phyloP scores from a whole-genome alignment of 768 basidiomycete genomes.

The Suillus hirtellus region DNA sequence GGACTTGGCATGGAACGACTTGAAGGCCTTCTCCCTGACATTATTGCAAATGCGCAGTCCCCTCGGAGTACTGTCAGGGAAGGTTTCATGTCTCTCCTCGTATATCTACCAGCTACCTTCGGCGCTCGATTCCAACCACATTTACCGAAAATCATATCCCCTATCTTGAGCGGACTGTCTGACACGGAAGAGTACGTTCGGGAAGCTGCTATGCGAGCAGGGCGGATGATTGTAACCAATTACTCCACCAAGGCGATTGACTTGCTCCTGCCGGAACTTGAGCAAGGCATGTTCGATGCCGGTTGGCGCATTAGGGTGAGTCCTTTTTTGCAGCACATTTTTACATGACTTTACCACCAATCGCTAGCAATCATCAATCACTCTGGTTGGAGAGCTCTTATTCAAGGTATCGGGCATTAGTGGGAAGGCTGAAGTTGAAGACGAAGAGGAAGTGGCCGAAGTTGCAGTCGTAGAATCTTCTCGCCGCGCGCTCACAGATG shows the following conservation, averaged over 20 bases:
- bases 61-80: conserved; percentile 90
- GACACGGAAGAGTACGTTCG: conserved; percentile 94
- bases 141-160: conserved; percentile 89
- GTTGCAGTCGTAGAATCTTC: conserved; percentile 73
- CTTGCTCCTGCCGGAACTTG: conserved; percentile 89
- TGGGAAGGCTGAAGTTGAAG: conserved; percentile 76
- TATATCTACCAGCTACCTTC: conserved; percentile 94
- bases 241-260: conserved; percentile 93
- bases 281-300: conserved; percentile 91
- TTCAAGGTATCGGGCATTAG: conserved; percentile 98
- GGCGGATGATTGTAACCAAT: conserved; percentile 95
- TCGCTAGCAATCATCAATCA: conserved; percentile 87
- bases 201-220: conserved; percentile 98
- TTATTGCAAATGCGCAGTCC: conserved; percentile 88
- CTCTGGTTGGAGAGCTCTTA: conserved; percentile 90
- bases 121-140: conserved; percentile 96
- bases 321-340: conserved; percentile 12
- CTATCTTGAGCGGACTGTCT: conserved; percentile 88
- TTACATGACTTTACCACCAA: conserved; percentile 14
- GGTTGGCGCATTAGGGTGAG: conserved; percentile 93
- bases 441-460: conserved; percentile 69
- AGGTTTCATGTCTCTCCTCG: conserved; percentile 97
- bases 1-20: conserved; percentile 97
- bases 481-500: conserved; percentile 81
- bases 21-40: conserved; percentile 91